Base-by-base conservation (phyloP, 2,329 filamentous ascomycete genomes). In the Colletotrichum sojae region DNA sequence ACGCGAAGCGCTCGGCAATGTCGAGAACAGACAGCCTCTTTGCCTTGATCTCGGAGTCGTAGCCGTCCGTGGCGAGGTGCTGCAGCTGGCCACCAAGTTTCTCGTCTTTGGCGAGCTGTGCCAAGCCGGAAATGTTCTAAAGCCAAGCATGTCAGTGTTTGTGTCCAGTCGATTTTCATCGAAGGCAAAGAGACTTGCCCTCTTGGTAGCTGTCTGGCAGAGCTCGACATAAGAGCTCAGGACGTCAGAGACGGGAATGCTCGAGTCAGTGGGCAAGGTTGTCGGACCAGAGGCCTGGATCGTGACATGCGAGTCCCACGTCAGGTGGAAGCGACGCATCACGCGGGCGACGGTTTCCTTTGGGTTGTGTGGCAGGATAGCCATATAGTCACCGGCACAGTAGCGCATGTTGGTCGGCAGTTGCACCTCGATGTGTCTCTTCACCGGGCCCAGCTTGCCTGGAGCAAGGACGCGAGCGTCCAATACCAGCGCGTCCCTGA, bases 301-400 rank as follows among this genome's bases (percentile, higher is more conserved):
- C 9, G 85, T 89, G 45, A 94, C 80, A 69, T 88, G 85, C 1
- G 90, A 87, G 76, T 95, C 92, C 88, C 90, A 92, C 0, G 91
- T 85, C 1, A 95, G 79, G 1, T 86, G 82, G 76, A 94, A 95
- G 18, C 86, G 84, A 12, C 86, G 83, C 80, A 94, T 88, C 0
- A 88, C 91, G 8, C 91, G 85, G 4, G 85, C 83, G 3, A 95
- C 87, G 4, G 83, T 89, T 25, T 85, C 80, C 59, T 84, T 84
- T 1, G 89, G 89, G 76, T 95, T 95, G 36, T 93, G 80, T 0
- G 93, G 93, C 0, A 94, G 82, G 2, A 94, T 83, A 0, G 91
- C 91, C 1, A 95, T 85, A 75, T 96, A 95, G 75, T 95, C 93
- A 15, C 93, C 93, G 2, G 91, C 87, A 40, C 86, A 85, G 78